These are phyloP conservation scores for Triticum monococcum DNA, from an alignment of 176 grass and related monocot genomes.

Conservation along the genomic window DNA sequence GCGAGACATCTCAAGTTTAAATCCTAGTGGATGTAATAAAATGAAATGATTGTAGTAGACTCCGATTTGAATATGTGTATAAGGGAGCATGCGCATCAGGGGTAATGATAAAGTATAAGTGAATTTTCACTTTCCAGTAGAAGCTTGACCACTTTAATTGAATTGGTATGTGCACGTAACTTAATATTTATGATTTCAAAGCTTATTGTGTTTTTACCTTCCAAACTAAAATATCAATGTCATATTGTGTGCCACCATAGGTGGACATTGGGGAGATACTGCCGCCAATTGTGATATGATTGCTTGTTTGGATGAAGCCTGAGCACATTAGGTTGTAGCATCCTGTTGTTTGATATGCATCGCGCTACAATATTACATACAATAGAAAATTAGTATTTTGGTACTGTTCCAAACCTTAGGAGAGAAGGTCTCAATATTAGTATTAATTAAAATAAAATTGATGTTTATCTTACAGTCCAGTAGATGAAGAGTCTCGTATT, in stretches of 20 bases:
- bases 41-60: no score
- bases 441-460: conserved; percentile 12
- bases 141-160: background rate
- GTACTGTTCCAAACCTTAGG: background rate
- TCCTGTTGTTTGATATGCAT: conserved; percentile 78
- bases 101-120: background rate
- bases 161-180: background rate
- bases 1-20: background rate
- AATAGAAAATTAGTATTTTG: conserved; percentile 19
- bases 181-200: conserved; percentile 27
- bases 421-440: background rate
- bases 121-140: background rate
- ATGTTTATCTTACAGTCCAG: conserved; percentile 71
- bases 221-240: conserved; percentile 77
- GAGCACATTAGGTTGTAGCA: conserved; percentile 85
- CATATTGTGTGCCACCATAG: conserved; percentile 68
- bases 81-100: background rate
- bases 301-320: conserved; percentile 84
- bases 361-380: conserved; percentile 48
- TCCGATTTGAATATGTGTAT: no score
- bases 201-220: conserved; percentile 60
- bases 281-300: conserved; percentile 72
- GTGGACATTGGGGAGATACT: conserved; percentile 70
- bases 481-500: conserved; percentile 85
- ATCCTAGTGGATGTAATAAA: background rate